A percentile compares a stretch with the other conserved stretches of the same genome.
Evolutionary conservation across 2,329 filamentous ascomycete genomes (phyloP).

Genomic region (Colletotrichum zoysiae): DNA sequence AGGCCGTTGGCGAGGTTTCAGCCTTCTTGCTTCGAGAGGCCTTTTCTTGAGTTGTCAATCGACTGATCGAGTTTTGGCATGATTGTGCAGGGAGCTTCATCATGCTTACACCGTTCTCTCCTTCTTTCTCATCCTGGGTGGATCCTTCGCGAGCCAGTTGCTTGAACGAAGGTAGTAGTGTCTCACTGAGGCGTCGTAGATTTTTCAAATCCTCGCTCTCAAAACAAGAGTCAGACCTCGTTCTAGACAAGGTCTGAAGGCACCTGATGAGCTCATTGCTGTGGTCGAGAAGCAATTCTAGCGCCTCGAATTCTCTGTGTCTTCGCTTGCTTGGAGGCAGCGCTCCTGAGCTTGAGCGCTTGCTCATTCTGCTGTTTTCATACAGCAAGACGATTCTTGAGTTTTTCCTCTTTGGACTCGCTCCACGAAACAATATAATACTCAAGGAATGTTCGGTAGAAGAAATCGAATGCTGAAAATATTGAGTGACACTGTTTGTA

Average conservation of each 20-base stretch:
- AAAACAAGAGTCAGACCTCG: background rate
- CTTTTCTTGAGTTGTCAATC: conserved; percentile 7
- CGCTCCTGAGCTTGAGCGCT: conserved; percentile 31
- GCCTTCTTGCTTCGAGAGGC: background rate
- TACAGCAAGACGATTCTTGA: background rate
- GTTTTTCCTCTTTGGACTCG: background rate
- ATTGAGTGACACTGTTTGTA: background rate
- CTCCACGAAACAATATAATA: too few species aligned
- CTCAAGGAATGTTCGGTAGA: background rate
- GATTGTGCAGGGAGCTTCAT: background rate
- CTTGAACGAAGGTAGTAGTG: conserved; percentile 48
- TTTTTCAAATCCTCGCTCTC: conserved; percentile 14
- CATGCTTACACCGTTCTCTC: background rate
- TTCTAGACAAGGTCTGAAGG: conserved; percentile 52
- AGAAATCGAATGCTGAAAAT: background rate
- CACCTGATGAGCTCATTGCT: conserved; percentile 56
- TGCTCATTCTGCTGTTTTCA: conserved; percentile 26
- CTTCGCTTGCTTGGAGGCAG: conserved; percentile 43
- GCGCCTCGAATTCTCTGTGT: conserved; percentile 42
- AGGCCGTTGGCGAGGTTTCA: background rate
- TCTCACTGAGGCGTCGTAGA: conserved; percentile 43
- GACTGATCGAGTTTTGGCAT: too few species aligned
- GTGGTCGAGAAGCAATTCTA: conserved; percentile 50
- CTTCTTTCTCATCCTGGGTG: background rate
- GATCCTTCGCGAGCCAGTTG: conserved; percentile 32